These are phyloP conservation scores for Wilcoxina mikolae DNA, from an alignment of 495 filamentous ascomycete species.

Conservation along the genomic window DNA sequence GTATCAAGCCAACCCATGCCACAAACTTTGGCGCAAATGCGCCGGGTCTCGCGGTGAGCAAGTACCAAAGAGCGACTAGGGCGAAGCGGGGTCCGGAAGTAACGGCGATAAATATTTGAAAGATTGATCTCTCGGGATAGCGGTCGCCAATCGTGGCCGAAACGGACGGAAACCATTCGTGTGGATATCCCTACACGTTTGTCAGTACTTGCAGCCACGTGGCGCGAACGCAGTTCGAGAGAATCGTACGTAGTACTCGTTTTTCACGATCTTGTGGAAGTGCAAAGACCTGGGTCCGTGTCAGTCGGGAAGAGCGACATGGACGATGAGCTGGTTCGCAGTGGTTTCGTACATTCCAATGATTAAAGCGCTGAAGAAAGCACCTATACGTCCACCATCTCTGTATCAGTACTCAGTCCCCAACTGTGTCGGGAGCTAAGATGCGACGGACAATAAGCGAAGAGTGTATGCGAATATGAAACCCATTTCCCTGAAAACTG, in stretches of 20 bases:
- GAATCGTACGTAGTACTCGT: conserved; percentile 65
- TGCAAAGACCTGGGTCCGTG: conserved; percentile 45
- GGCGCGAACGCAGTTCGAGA: not conserved
- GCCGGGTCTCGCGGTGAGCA: conserved; percentile 65
- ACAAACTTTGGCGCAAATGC: conserved; percentile 66
- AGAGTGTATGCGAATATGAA: conserved; percentile 67
- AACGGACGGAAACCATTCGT: conserved; percentile 99
- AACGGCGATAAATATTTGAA: conserved; percentile 91
- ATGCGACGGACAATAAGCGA: conserved; percentile 54
- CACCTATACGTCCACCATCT: conserved; percentile 37
- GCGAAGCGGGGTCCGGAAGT: conserved; percentile 88
- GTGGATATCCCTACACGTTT: conserved; percentile 57
- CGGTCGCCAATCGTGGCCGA: conserved; percentile 97
- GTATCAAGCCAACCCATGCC: conserved; percentile 63
- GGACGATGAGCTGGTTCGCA: not conserved
- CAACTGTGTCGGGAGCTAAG: not conserved
- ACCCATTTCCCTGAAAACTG: conserved; percentile 85
- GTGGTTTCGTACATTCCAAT: conserved; percentile 47
- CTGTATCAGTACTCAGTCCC: conserved; percentile 10
- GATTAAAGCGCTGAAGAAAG: conserved; percentile 79
- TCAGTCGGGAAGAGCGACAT: conserved; percentile 4
- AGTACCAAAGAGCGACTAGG: conserved; percentile 82
- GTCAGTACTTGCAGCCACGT: conserved; percentile 4
- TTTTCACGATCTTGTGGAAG: conserved; percentile 93
- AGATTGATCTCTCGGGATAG: conserved; percentile 91